phyloP scores from a whole-genome alignment of 176 grass and related monocot species.

The Aegilops umbellulata region DNA sequence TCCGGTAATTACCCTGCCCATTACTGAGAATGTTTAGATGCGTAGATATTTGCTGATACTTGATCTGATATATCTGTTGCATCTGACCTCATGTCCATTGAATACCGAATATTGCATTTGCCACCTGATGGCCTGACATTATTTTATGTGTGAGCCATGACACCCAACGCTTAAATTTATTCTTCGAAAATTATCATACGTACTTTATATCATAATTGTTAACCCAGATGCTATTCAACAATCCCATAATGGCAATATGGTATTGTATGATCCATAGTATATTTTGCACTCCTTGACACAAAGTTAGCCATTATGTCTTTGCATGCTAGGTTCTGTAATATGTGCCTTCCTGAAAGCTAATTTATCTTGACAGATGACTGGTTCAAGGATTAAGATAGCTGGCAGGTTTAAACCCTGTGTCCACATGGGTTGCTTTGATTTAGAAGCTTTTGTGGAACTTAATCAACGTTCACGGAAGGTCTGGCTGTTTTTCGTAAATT shows the following conservation, averaged over 20 bases:
- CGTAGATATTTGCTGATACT: conserved; percentile 8
- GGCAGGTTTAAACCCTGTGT: conserved; percentile 87
- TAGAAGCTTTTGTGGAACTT: conserved; percentile 93
- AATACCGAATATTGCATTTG: conserved; percentile 15
- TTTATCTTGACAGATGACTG: conserved; percentile 73
- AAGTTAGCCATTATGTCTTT: neutral
- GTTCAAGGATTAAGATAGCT: conserved; percentile 78
- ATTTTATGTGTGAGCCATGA: conserved; percentile 1
- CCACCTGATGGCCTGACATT: neutral
- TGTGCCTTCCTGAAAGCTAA: conserved; percentile 9
- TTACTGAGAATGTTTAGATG: conserved; percentile 16
- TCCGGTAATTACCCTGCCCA: conserved; percentile 61
- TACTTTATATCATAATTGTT: neutral
- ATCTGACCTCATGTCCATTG: conserved; percentile 1
- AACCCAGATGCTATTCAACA: neutral
- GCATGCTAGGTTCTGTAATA: conserved; percentile 19
- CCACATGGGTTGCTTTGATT: conserved; percentile 96
- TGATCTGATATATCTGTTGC: neutral
- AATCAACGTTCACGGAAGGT: conserved; percentile 89
- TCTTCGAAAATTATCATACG: neutral
- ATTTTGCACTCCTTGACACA: neutral
- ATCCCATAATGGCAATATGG: neutral
- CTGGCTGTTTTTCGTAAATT: conserved; percentile 20
- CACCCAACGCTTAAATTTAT: neutral
- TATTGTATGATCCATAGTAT: neutral